Evolutionary conservation across 108 stramenopile genomes (phyloP), one percentile per base, ranked within the genome.

Genomic region (Pseudonitzschia multistriata): DNA sequence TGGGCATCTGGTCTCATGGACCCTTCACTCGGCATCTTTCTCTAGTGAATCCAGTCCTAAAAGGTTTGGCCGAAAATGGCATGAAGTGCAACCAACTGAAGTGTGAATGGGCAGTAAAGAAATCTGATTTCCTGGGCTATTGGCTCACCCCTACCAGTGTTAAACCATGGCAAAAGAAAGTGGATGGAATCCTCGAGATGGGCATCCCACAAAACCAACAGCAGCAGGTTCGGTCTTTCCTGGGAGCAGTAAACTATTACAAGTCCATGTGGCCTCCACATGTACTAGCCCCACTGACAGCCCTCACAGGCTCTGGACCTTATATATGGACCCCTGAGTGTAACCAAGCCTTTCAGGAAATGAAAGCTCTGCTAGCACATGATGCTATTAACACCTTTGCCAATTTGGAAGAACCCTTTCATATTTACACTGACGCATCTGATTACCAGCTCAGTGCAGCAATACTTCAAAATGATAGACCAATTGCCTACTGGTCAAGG

Each of bases 211-310:
- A 45, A 19, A 72, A 60, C 37, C 35, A 49, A 0, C 72, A 65
- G 40, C 77, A 79, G 40, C 77, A 79, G 40, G 34, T 83, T 8
- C 82, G 79, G 11, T 45, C 48, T 22, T 83, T 81, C 42, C 49
- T 81, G 15, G 85, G 85, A 0, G 49, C 67, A 19, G 69, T 86
- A 5, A 86, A 73, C 39, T 83, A 62, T 61, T 86, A 83, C 49
- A 61, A 73, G 1, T 70, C 79, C 27, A 72, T 80, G 66, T 82
- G 78, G 78, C 34, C 50, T 14, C 24, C 74, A 19, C 73, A 84
- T 28, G 7, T 81, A 0, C 65, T 82, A 13, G 56, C 67, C 0
- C 73, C 83, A 24, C 56, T 81, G 3, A 76, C 83, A n/a, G 21
- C 19, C 1, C 52, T 56, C 3, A 48, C 42, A 5, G 70, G 70